phyloP scores from a whole-genome alignment of 2,329 filamentous ascomycete species.

The Xylariaceae sp. region DNA sequence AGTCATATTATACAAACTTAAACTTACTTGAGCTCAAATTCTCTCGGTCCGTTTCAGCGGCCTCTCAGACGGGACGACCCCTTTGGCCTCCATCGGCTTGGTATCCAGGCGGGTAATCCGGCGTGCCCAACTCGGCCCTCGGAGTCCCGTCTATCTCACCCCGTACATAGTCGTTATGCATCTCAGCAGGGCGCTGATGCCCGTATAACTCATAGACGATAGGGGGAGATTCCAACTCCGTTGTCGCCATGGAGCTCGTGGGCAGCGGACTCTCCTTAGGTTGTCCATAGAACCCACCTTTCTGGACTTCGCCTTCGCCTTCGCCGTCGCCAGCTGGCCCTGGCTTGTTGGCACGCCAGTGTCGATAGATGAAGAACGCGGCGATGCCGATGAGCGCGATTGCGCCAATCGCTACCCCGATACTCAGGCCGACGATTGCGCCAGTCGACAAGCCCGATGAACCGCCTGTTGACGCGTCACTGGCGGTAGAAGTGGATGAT shows the following conservation, averaged over 20 bases:
- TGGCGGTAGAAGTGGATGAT: constrained; percentile 6
- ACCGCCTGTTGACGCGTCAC: too few species aligned
- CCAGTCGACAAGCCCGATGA: constrained; percentile 15
- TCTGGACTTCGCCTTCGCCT: constrained; percentile 8
- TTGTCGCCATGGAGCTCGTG: constrained; percentile 9
- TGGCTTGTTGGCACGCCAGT: constrained; percentile 4
- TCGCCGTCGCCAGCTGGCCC: background rate
- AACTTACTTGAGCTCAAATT: too few species aligned
- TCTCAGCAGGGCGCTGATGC: constrained; percentile 11
- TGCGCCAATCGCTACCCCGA: constrained; percentile 17
- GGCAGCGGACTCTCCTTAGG: constrained; percentile 2
- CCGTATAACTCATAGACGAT: constrained; percentile 16
- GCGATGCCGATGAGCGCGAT: constrained; percentile 13
- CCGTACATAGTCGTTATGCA: constrained; percentile 11
- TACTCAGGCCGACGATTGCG: constrained; percentile 23
- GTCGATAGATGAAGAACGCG: constrained; percentile 17
- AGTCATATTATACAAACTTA: too few species aligned
- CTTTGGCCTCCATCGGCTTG: constrained; percentile 16
- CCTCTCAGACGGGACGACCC: constrained; percentile 14
- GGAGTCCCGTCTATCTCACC: constrained; percentile 17
- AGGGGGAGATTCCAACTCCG: constrained; percentile 12
- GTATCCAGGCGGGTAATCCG: constrained; percentile 18
- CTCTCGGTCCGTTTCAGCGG: too few species aligned
- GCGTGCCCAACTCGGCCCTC: constrained; percentile 13
- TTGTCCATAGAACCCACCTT: background rate